Conservation (phyloP, 2,329 filamentous ascomycete species). For the Epichloe uncinata region DNA sequence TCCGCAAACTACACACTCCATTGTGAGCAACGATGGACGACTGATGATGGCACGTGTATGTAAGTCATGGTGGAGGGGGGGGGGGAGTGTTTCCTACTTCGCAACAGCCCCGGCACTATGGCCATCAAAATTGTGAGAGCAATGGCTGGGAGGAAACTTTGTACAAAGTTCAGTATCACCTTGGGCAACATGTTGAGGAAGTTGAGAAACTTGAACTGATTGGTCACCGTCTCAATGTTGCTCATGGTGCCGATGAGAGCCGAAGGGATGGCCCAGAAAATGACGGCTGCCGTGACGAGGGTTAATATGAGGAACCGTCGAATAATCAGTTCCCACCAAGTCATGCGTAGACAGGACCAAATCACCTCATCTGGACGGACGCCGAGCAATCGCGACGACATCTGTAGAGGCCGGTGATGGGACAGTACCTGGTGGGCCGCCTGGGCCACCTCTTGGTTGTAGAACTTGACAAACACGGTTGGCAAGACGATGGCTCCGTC, state of each 20-base stretch:
- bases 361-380: slow-evolving; percentile 72
- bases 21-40: slow-evolving; percentile 6
- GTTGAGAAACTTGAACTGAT: slow-evolving; percentile 53
- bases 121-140: slow-evolving; percentile 75
- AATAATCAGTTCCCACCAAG: slow-evolving; percentile 74
- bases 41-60: background rate
- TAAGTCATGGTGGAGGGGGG: background rate
- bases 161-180: slow-evolving; percentile 67
- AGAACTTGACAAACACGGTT: slow-evolving; percentile 86
- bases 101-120: slow-evolving; percentile 68
- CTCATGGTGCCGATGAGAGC: slow-evolving; percentile 75
- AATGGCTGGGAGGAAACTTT: slow-evolving; percentile 70
- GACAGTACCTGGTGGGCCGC: slow-evolving; percentile 74
- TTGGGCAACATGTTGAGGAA: slow-evolving; percentile 61
- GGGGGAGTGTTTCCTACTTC: slow-evolving; percentile 25
- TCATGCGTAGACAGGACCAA: slow-evolving; percentile 73
- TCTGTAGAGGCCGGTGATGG: slow-evolving; percentile 75
- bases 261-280: slow-evolving; percentile 74
- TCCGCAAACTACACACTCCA: slow-evolving; percentile 46
- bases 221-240: slow-evolving; percentile 60
- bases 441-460: slow-evolving; percentile 70
- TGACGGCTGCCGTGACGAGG: slow-evolving; percentile 64
- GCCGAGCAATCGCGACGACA: slow-evolving; percentile 76
- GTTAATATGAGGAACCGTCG: slow-evolving; percentile 54
- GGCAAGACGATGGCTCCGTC: slow-evolving; percentile 53